Evolutionary conservation across 2,329 filamentous ascomycete genomes (phyloP), one percentile per base, ranked within the genome.

Genomic region (Diaporthe sp.): DNA sequence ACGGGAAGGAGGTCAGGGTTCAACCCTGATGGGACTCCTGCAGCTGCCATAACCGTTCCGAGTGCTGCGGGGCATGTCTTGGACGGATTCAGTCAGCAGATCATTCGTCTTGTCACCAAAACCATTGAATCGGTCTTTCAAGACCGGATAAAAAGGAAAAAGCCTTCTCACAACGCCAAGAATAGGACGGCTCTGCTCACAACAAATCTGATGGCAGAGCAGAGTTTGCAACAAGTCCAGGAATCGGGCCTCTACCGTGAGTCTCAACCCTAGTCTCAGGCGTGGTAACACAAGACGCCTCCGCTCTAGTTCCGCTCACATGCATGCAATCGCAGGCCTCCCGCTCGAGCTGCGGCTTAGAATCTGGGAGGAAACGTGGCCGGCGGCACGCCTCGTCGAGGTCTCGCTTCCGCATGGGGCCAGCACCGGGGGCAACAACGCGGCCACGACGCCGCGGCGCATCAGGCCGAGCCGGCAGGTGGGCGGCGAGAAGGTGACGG

Each of bases 311-410:
- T 55, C 33, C 47, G 64, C 64, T 68, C 45, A 68, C 64, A 68
- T 68, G 64, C 64, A 68, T 38, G 47, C 15, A 40, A 40, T 25
- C 22, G 12, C 54, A 76, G 75, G 68, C 45, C 75, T 76, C 7
- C 73, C 75, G 5, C 42, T 60, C 25, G 75, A 76, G 73, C 57
- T 76, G 66, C 75, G 75, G 8, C 73, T 75, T 25, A 57, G 70
- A 35, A 73, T 76, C 6, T 76, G 75, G 75, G 75, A 76, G 45
- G 64, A 71, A 35, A 76, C 75, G 38, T 76, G 75, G 75, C 75
- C 75, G 38, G 50, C n/a, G 6, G 25, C 75, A 2, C 73, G 75
- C 28, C 64, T 76, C 50, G 50, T 76, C 30, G 75, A 76, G 50
- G 75, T 75, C 25, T 50, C 50, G 17, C 73, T 75, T 42, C 73